These are phyloP conservation scores for Aspergillus neoniger DNA, from an alignment of 2,329 filamentous ascomycete species.

Conservation along the genomic window DNA sequence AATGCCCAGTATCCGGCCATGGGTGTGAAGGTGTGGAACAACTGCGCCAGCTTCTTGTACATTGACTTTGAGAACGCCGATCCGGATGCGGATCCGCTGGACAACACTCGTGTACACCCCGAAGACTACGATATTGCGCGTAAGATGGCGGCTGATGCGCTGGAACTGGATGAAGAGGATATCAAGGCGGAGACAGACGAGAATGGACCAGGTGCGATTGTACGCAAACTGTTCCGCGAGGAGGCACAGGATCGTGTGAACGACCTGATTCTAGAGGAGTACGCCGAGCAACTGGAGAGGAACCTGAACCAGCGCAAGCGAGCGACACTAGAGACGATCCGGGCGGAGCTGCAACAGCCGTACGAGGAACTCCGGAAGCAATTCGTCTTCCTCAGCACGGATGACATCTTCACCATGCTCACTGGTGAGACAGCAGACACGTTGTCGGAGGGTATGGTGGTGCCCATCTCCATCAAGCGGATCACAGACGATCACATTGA, in stretches of 20 bases:
- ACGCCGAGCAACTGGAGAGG: constrained; percentile 89
- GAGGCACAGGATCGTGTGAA: constrained; percentile 94
- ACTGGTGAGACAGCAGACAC: constrained; percentile 89
- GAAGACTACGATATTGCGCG: constrained; percentile 97
- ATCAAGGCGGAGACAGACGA: constrained; percentile 93
- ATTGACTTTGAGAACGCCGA: constrained; percentile 85
- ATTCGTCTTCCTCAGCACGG: constrained; percentile 68
- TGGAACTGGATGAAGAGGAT: constrained; percentile 96
- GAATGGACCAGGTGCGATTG: constrained; percentile 83
- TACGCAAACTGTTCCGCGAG: constrained; percentile 92
- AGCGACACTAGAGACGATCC: constrained; percentile 92
- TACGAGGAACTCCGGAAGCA: constrained; percentile 91
- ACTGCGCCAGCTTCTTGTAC: constrained; percentile 92
- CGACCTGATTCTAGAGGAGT: constrained; percentile 93
- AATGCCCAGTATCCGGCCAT: constrained; percentile 80
- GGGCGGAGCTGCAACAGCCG: constrained; percentile 85
- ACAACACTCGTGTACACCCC: constrained; percentile 95
- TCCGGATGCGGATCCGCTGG: constrained; percentile 82
- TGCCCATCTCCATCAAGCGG: constrained; percentile 83
- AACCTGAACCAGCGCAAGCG: constrained; percentile 95
- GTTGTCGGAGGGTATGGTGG: constrained; percentile 84
- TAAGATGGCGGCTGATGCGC: constrained; percentile 96
- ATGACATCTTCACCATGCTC: constrained; percentile 93
- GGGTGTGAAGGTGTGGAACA: constrained; percentile 89
- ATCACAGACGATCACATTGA: constrained; percentile 93